Conservation (phyloP, 2,329 filamentous ascomycete genomes). For the Fusarium graminum region DNA sequence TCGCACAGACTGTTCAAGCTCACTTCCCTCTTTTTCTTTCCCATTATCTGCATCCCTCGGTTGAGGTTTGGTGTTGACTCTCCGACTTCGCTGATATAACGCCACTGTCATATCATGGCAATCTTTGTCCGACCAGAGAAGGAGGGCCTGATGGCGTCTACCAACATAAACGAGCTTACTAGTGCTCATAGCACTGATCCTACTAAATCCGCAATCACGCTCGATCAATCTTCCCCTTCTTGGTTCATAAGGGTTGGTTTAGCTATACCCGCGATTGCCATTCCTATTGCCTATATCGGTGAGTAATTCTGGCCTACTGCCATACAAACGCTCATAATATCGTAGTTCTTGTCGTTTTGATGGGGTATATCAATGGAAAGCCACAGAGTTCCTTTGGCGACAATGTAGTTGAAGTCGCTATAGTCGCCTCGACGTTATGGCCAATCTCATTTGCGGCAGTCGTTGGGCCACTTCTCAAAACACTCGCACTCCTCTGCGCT, state of each 20-base stretch:
- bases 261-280: rapidly evolving
- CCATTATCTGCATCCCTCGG: too few species aligned
- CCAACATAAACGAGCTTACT: too few species aligned
- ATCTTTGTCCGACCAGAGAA: too few species aligned
- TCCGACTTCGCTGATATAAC: too few species aligned
- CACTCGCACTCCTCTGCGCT: not conserved
- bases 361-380: not conserved
- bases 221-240: not conserved
- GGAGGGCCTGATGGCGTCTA: too few species aligned
- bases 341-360: not conserved
- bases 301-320: not conserved
- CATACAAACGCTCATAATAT: not conserved
- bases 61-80: too few species aligned
- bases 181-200: too few species aligned
- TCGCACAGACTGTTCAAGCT: too few species aligned
- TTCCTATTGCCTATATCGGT: not conserved
- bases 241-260: not conserved
- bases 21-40: too few species aligned
- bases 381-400: not conserved
- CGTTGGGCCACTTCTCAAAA: constrained; percentile 7
- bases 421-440: constrained; percentile 17
- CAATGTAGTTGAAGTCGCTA: not conserved
- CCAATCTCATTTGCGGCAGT: constrained; percentile 23
- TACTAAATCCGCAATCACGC: too few species aligned
- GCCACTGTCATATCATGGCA: too few species aligned